Evolutionary conservation across 2,329 filamentous ascomycete species (phyloP).

Genomic region (Trichophyton simii): DNA sequence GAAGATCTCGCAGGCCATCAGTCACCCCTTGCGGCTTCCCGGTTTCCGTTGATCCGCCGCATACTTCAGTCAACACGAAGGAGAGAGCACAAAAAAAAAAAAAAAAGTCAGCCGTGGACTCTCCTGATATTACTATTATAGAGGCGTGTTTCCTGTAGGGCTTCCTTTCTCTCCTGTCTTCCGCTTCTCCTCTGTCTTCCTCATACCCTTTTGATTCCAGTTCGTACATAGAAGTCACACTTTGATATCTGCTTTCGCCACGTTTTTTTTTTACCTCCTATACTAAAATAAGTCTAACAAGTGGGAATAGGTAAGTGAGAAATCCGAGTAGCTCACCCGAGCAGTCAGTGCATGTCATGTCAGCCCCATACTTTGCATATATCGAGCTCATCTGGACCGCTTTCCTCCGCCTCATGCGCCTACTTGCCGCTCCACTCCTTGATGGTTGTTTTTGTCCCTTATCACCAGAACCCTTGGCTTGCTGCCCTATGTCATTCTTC

Average conservation of each 20-base stretch:
- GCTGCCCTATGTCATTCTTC: not conserved
- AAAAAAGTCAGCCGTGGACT: not conserved
- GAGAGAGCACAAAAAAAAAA: not conserved
- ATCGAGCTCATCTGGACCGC: not conserved
- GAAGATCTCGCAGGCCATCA: not conserved
- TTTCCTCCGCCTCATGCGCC: not conserved
- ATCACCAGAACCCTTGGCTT: not conserved
- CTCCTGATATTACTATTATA: not conserved
- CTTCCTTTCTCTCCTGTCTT: not conserved
- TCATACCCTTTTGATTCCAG: not conserved
- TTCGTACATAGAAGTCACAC: not conserved
- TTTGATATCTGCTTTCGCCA: not conserved
- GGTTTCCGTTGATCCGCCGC: not conserved
- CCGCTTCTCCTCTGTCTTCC: not conserved
- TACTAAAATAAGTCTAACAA: not conserved
- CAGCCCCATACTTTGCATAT: not conserved
- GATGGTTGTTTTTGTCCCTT: not conserved
- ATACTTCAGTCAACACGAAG: not conserved
- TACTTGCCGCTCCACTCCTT: not conserved
- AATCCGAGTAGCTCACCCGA: too few relatives aligned
- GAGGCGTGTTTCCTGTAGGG: not conserved
- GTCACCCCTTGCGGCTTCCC: not conserved
- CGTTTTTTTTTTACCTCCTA: not conserved
- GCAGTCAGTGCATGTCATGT: not conserved
- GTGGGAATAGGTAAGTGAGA: too few relatives aligned